These are phyloP conservation scores for Nymphaea thermarum DNA, from an alignment of 164 flowering plant genomes.

Conservation along the genomic window DNA sequence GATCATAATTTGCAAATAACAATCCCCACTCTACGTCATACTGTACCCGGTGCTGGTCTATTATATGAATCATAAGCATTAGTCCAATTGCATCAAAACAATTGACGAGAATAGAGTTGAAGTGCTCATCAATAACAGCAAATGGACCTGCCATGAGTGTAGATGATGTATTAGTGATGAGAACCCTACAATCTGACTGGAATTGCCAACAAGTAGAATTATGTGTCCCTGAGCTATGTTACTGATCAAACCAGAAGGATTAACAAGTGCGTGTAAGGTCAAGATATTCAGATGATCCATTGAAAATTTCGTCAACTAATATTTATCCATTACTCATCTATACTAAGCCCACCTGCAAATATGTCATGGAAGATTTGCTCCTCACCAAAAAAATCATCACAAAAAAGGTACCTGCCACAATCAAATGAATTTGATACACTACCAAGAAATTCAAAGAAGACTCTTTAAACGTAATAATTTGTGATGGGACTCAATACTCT, in stretches of 20 bases:
- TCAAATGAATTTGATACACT: not conserved
- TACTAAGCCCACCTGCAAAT: conserved; percentile 57
- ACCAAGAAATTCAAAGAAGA: not conserved
- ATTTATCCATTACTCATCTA: too few species aligned
- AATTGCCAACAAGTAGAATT: too few species aligned
- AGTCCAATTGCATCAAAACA: conserved; percentile 95
- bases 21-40: too few species aligned
- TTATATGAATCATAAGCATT: conserved; percentile 95
- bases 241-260: not conserved
- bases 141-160: conserved; percentile 58
- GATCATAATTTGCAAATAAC: too few species aligned
- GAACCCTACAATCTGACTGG: not conserved
- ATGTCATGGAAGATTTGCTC: conserved; percentile 82
- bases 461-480: not conserved
- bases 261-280: too few species aligned
- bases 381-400: conserved; percentile 95
- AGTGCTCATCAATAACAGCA: conserved; percentile 88
- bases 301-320: too few species aligned
- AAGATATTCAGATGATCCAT: too few species aligned
- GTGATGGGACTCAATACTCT: conserved; percentile 41
- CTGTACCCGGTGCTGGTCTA: conserved; percentile 86
- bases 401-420: conserved; percentile 65
- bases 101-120: conserved; percentile 69
- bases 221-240: not conserved
- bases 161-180: not conserved